Evolutionary conservation across 768 basidiomycete species (phyloP), one percentile per base, ranked within the genome.

Genomic region (Rhizopogon vesiculosus): DNA sequence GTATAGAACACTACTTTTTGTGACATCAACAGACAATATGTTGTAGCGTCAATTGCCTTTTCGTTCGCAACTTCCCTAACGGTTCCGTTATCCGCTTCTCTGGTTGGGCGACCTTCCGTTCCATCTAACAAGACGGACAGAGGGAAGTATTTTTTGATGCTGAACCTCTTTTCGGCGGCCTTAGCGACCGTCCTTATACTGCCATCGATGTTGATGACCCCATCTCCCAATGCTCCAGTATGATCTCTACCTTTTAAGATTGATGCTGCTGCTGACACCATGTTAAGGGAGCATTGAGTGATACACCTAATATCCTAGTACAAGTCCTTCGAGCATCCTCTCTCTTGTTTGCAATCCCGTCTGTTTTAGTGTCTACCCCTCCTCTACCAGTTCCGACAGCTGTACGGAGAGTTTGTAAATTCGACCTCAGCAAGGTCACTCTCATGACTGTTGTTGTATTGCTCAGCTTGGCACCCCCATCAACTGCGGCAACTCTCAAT

Each of bases 21-120:
- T 44, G 22, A 8, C 16, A 9, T 33, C 38, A 38, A 53, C 42
- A 29, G 31, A 57, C 56, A 89, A 86, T 15, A 49, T 49, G 33
- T 16, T 9, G 80, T 49, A 78, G 77, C 18, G 29, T 64, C n/a
- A 16, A 78, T 76, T 22, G 79, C 82, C 8, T 89, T 90, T 64
- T 74, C 83, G 12, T 89, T 87, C 63, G 77, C 84, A 16, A 83
- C 87, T 1, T 73, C 82, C 6, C 78, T 80, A 56, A 87, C 89
- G 4, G 73, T 89, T 16, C 80, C 85, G 18, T 67, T 89, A 52
- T 88, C 87, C 58, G 75, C 82, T 39, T 81, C 86, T 3, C 67
- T 88, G 51, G 78, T 77, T 55, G 77, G 77, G 28, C 70, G 60
- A 13, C 54, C 61, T n/a, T 33, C 38, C 1, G 40, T 16, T 5